A percentile compares a stretch with the other conserved stretches of the same genome.
These are phyloP conservation scores for Hypomontagnella monticulosa DNA, from an alignment of 495 filamentous ascomycete genomes.

Conservation along the genomic window DNA sequence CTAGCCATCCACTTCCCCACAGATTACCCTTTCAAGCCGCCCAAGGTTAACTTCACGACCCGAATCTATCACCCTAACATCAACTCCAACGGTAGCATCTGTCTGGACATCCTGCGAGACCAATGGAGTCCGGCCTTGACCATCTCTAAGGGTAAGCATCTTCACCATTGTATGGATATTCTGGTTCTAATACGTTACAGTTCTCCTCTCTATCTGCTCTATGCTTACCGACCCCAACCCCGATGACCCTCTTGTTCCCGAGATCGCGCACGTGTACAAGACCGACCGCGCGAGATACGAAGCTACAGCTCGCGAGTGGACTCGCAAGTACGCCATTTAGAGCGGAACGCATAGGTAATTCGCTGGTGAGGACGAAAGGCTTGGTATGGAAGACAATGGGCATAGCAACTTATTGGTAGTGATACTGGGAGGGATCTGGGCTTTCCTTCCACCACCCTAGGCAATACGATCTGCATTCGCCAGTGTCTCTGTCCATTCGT, in stretches of 20 bases:
- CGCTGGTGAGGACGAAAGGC: slow-evolving; percentile 3
- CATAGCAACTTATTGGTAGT: slow-evolving; percentile 31
- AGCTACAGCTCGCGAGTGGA: slow-evolving; percentile 97
- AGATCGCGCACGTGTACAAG: slow-evolving; percentile 99
- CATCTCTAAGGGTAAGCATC: slow-evolving; percentile 88
- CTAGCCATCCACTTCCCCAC: slow-evolving; percentile 98
- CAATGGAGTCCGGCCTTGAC: slow-evolving; percentile 99
- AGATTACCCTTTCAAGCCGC: slow-evolving; percentile 99
- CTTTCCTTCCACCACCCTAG: slow-evolving; percentile 39
- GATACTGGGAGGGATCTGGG: slow-evolving; percentile 26
- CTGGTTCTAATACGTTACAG: slow-evolving; percentile 53
- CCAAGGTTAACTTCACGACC: slow-evolving; percentile 99
- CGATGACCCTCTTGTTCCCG: slow-evolving; percentile 96
- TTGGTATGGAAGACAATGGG: slow-evolving; percentile 24
- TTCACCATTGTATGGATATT: background rate
- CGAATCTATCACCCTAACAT: slow-evolving; percentile 99
- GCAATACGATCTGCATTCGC: slow-evolving; percentile 44
- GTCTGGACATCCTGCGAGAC: slow-evolving; percentile 95
- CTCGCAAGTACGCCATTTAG: slow-evolving; percentile 95
- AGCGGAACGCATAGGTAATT: slow-evolving; percentile 4
- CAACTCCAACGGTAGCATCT: slow-evolving; percentile 99
- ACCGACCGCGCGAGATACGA: slow-evolving; percentile 95
- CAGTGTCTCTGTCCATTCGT: slow-evolving; percentile 42
- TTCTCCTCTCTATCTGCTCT: slow-evolving; percentile 98
- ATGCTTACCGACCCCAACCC: slow-evolving; percentile 99